Conservation (phyloP, 1,284 basidiomycete species). For the Cerrena zonata region DNA sequence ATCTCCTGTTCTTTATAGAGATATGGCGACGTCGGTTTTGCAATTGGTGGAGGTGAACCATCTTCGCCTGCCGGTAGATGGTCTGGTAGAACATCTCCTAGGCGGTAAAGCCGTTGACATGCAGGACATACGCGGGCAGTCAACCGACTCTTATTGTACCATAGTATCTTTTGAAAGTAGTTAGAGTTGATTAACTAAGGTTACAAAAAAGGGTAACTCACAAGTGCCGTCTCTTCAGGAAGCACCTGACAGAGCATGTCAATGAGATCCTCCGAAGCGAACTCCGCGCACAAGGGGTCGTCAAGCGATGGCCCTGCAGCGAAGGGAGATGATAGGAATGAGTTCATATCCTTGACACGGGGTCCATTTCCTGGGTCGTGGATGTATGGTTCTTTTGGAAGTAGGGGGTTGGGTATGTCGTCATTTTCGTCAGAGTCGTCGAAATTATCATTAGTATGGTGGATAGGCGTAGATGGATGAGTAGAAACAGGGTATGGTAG, state of each 20-base stretch:
- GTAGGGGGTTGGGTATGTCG: slow-evolving; percentile 20
- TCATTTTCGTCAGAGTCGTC: slow-evolving; percentile 3
- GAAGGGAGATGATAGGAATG: slow-evolving; percentile 60
- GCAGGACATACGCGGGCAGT: slow-evolving; percentile 68
- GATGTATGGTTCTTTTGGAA: slow-evolving; percentile 48
- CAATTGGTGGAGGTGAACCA: slow-evolving; percentile 14
- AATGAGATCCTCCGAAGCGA: slow-evolving; percentile 63
- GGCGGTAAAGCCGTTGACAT: slow-evolving; percentile 61
- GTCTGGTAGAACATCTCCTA: slow-evolving; percentile 58
- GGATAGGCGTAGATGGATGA: neutral
- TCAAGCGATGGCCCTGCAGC: slow-evolving; percentile 56
- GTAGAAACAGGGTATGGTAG: neutral
- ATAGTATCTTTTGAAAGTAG: slow-evolving; percentile 51
- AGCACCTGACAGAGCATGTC: slow-evolving; percentile 65
- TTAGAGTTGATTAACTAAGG: neutral
- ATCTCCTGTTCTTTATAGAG: slow-evolving; percentile 59
- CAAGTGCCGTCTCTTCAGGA: slow-evolving; percentile 65
- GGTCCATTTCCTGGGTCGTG: slow-evolving; percentile 72
- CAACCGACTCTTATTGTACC: slow-evolving; percentile 74
- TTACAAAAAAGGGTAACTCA: slow-evolving; percentile 27
- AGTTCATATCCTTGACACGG: slow-evolving; percentile 54
- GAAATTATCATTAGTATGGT: neutral
- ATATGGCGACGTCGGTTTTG: slow-evolving; percentile 23
- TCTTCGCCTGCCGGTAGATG: slow-evolving; percentile 30
- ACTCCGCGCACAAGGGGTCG: slow-evolving; percentile 63